Percentiles rank a stretch among this genome's conserved stretches.
These are phyloP conservation scores for Aureoboletus auriporus DNA, from an alignment of 768 basidiomycete genomes.

Conservation along the genomic window DNA sequence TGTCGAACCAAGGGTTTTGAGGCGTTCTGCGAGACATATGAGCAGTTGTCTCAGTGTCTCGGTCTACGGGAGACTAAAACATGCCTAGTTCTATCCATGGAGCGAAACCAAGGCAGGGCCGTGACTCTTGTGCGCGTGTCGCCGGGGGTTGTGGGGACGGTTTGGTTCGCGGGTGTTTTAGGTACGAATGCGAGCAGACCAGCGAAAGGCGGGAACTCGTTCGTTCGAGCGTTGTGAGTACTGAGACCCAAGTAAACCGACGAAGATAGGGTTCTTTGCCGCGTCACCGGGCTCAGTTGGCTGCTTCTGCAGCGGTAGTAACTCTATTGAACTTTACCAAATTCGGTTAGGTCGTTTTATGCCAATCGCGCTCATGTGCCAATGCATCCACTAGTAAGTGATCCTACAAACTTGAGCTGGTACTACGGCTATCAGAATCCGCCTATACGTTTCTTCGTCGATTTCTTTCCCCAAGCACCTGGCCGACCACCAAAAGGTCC, in stretches of 20 bases:
- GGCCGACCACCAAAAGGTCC: constrained; percentile 69
- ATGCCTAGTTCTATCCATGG: constrained; percentile 78
- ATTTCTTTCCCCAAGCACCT: constrained; percentile 40
- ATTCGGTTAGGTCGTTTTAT: constrained; percentile 4
- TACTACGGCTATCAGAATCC: constrained; percentile 52
- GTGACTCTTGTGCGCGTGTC: constrained; percentile 70
- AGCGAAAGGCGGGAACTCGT: no score
- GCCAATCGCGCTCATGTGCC: no score
- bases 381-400: no score
- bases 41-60: constrained; percentile 12
- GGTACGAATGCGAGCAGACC: no score
- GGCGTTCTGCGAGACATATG: constrained; percentile 39
- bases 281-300: constrained; percentile 11
- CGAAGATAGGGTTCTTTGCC: constrained; percentile 20
- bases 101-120: constrained; percentile 50
- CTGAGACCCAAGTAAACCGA: no score
- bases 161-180: constrained; percentile 8
- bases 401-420: neutral
- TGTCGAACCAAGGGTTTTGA: constrained; percentile 59
- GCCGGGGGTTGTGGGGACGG: constrained; percentile 36
- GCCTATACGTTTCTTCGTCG: constrained; percentile 62
- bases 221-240: neutral
- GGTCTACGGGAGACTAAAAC: neutral
- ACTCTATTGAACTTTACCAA: constrained; percentile 9
- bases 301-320: neutral